Evolutionary conservation across 345 rosid genomes (phyloP), one percentile per base, ranked within the genome.

Genomic region (Cardiospermum halicacabum): DNA sequence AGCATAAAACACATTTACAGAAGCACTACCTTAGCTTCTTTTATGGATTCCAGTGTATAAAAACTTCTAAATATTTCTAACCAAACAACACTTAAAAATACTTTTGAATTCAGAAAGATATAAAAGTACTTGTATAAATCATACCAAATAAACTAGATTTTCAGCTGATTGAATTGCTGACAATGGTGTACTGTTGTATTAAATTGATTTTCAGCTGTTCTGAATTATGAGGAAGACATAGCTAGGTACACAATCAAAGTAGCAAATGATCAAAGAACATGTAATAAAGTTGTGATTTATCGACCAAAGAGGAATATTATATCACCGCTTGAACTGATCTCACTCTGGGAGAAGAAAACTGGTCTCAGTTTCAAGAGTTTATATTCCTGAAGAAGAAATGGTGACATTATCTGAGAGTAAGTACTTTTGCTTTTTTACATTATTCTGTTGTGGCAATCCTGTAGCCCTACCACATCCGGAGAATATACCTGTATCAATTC

Each of bases 271-370:
- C 74, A 69, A 18, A 75, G 74, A 59, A 40, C 72, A 1, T 19
- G 60, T 19, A 74, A 78, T 57, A 48, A 43, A n/a, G 10, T 78
- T 1, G 71, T 76, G 2, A 74, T 72, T 12, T 74, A 55, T 24
- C 66, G 67, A 25, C 78, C 70, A 1, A 60, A 36, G 2, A 12
- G 27, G 53, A 76, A 70, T 37, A 32, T 75, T 11, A 15, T 74
- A 30, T 64, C 82, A 8, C 79, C 73, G 60, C 53, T 64, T n/a
- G 64, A 78, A 18, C 64, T 83, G 10, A 70, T 74, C 32, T 67
- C 75, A 0, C 72, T 72, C 19, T 81, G 82, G 83, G 81, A 76
- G 71, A 39, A 73, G 48, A 80, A 80, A 59, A 83, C 71, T 2
- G 73, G 72, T 1, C 55, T 15, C 32, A 28, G 28, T 34, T 72